A percentile compares a stretch with the other conserved stretches of the same genome.
Evolutionary conservation across 176 grass and related monocot genomes (phyloP).

Genomic region (Tillandsia fasciculata): DNA sequence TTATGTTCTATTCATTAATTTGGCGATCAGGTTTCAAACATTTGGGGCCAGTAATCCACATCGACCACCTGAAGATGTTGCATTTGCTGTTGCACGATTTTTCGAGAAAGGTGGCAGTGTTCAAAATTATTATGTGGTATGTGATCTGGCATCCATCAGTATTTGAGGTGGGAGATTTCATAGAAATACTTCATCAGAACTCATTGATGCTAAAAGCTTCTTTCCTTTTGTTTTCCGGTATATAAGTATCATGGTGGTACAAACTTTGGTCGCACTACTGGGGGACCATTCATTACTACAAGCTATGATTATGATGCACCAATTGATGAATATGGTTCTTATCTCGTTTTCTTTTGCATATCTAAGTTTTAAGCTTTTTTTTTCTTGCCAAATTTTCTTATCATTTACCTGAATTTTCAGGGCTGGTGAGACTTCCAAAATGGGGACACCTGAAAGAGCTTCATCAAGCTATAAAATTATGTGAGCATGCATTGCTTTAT

Average conservation of each 20-base stretch:
- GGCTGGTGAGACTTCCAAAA: constrained; percentile 73
- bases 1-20: constrained; percentile 6
- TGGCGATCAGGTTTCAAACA: constrained; percentile 69
- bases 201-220: constrained; percentile 4
- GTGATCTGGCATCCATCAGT: background rate
- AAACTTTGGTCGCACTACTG: constrained; percentile 89
- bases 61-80: constrained; percentile 86
- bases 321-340: constrained; percentile 91
- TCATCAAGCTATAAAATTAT: constrained; percentile 84
- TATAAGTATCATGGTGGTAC: constrained; percentile 94
- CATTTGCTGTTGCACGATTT: constrained; percentile 92
- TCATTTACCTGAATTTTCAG: constrained; percentile 33
- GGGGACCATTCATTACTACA: constrained; percentile 97
- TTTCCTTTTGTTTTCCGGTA: constrained; percentile 17
- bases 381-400: background rate
- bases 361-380: background rate
- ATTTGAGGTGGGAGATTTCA: background rate
- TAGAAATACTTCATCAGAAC: no score
- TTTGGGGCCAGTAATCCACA: constrained; percentile 91
- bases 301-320: constrained; percentile 99
- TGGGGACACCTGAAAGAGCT: constrained; percentile 94
- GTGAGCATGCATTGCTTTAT: constrained; percentile 66
- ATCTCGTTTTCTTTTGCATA: constrained; percentile 7
- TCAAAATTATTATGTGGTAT: constrained; percentile 98
- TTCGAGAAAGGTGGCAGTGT: constrained; percentile 81